These are phyloP conservation scores for Rasamsonia emersonii DNA, from an alignment of 2,329 filamentous ascomycete species.

Conservation along the genomic window DNA sequence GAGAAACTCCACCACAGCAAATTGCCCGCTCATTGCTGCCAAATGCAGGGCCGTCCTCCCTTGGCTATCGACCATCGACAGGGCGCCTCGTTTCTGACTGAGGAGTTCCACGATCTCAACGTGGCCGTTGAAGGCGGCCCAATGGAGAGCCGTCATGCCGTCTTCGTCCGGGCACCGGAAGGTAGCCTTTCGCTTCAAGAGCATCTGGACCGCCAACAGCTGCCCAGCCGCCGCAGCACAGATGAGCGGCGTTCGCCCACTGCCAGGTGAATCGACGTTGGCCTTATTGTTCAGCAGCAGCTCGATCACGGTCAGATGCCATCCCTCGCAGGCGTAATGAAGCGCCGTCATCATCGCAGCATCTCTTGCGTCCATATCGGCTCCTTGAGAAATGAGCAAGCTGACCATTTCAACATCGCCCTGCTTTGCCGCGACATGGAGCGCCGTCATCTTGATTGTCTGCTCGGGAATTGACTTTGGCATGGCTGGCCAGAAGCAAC, in stretches of 20 bases:
- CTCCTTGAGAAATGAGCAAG: slow-evolving; percentile 23
- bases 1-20: slow-evolving; percentile 29
- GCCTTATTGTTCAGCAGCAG: slow-evolving; percentile 25
- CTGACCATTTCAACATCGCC: slow-evolving; percentile 25
- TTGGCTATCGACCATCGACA: slow-evolving; percentile 18
- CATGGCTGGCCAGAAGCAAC: slow-evolving; percentile 22
- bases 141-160: slow-evolving; percentile 31
- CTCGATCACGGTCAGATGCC: slow-evolving; percentile 18
- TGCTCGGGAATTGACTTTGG: slow-evolving; percentile 27
- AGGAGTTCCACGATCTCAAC: slow-evolving; percentile 26
- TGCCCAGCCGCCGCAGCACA: slow-evolving; percentile 26
- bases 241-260: slow-evolving; percentile 25
- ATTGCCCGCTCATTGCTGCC: slow-evolving; percentile 26
- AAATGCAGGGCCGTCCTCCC: slow-evolving; percentile 30
- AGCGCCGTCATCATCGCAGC: slow-evolving; percentile 26
- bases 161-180: slow-evolving; percentile 19
- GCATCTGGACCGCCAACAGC: slow-evolving; percentile 17
- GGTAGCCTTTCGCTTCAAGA: slow-evolving; percentile 25
- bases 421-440: slow-evolving; percentile 26
- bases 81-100: slow-evolving; percentile 19
- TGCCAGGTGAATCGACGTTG: slow-evolving; percentile 23
- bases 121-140: slow-evolving; percentile 31
- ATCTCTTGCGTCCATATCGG: slow-evolving; percentile 30
- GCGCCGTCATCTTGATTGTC: slow-evolving; percentile 23
- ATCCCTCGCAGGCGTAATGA: slow-evolving; percentile 26